A percentile compares a stretch with the other conserved stretches of the same genome.
These are phyloP conservation scores for Umbellularia californica DNA, from an alignment of 164 flowering plant species.

Conservation along the genomic window DNA sequence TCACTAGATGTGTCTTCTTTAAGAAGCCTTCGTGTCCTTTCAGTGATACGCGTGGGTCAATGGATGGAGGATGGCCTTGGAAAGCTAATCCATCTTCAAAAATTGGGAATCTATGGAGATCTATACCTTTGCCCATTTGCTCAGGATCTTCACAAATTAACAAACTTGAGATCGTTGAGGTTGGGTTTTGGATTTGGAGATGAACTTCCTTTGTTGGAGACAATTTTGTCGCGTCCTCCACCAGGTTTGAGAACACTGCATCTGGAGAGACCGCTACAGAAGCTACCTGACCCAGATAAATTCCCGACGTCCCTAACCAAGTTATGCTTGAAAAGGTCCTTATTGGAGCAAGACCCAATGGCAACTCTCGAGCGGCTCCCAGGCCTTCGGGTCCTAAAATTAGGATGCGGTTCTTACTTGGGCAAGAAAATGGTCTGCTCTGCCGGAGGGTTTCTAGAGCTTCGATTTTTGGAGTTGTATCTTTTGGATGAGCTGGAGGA, in stretches of 20 bases:
- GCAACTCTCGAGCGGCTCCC: background rate
- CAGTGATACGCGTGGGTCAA: background rate
- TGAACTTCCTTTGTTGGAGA: accelerated
- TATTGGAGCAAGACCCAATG: background rate
- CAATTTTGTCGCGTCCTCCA: background rate
- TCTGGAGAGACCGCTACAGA: background rate
- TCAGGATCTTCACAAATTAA: too few species aligned
- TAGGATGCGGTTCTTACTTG: background rate
- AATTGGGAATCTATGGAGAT: background rate
- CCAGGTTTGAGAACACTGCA: background rate
- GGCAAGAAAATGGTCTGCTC: conserved; percentile 11
- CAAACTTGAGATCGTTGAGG: too few species aligned
- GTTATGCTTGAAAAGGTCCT: background rate
- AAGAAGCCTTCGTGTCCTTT: background rate
- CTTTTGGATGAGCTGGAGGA: background rate
- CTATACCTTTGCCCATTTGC: too few species aligned
- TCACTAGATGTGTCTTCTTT: background rate
- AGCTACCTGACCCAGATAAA: background rate
- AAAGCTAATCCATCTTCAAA: background rate
- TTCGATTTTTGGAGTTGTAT: background rate
- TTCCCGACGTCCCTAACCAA: background rate
- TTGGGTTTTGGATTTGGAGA: background rate
- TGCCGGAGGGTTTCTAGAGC: background rate
- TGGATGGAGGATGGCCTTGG: background rate
- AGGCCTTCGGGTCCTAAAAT: background rate